Percentiles rank a stretch among this genome's conserved stretches.
Conservation (phyloP, 2,329 filamentous ascomycete genomes). For the Diplocarpon rosae region DNA sequence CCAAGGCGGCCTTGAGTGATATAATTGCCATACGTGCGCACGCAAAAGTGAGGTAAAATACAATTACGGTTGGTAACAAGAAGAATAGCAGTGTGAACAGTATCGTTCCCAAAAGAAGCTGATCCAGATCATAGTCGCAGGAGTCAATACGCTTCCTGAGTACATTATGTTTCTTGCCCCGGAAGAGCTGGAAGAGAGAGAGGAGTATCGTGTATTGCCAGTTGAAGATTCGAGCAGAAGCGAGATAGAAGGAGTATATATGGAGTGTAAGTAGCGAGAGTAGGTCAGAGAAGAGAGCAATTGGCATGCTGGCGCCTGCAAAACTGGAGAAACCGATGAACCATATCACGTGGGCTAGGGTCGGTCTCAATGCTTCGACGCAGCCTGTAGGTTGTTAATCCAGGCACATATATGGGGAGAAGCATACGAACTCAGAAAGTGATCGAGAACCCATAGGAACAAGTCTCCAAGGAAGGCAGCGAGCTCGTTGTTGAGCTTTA, state of each 20-base stretch:
- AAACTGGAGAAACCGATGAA: constrained; percentile 92
- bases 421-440: constrained; percentile 67
- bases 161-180: constrained; percentile 95
- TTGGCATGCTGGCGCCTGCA: constrained; percentile 91
- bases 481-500: constrained; percentile 91
- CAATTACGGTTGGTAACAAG: constrained; percentile 82
- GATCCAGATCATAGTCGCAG: constrained; percentile 96
- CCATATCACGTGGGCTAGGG: constrained; percentile 78
- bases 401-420: background rate
- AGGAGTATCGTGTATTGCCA: constrained; percentile 97
- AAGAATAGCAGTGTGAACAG: constrained; percentile 94
- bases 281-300: constrained; percentile 89
- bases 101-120: constrained; percentile 90
- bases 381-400: constrained; percentile 40
- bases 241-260: constrained; percentile 96
- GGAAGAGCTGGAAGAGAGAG: constrained; percentile 96
- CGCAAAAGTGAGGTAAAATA: constrained; percentile 96
- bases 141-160: constrained; percentile 95
- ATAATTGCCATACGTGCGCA: constrained; percentile 93
- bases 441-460: constrained; percentile 97
- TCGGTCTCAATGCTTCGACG: constrained; percentile 65
- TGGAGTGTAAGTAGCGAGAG: constrained; percentile 86
- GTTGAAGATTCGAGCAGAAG: constrained; percentile 92
- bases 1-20: constrained; percentile 77
- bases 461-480: constrained; percentile 90